Base-by-base conservation (phyloP, 768 basidiomycete genomes). In the Mycena haematopus region DNA sequence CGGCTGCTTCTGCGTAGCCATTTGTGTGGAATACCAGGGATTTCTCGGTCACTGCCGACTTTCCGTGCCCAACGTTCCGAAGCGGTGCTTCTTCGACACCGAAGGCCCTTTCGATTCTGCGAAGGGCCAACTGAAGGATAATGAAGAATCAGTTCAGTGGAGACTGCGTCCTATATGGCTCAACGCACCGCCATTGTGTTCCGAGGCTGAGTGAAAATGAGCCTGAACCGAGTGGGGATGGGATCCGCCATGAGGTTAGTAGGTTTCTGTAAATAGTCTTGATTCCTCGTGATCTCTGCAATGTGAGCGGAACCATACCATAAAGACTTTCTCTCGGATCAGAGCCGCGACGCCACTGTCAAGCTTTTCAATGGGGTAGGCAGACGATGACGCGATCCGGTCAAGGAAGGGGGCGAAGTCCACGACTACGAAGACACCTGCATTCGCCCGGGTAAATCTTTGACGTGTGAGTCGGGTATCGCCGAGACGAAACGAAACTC, bases 371-470 rank as follows among this genome's bases (percentile, higher is more conserved):
- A 57, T 50, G 3, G 62, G 40, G 40, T 11, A 44, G 1, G 50
- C 58, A 31, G 11, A 17, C 0, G 52, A 9, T 4, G 21, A 54
- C 0, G 59, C 15, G 31, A 68, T 58, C 14, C 67, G 67, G 5
- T 36, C 54, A 8, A 68, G 53, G 52, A 62, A 68, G 11, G 67
- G 67, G 4, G 60, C 67, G 33, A 68, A 65, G 24, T 68, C 51
- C 2, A 68, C 63, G 13, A 68, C 60, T 22, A 63, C 60, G 46
- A 49, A 68, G 1, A 68, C 67, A 2, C 22, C 67, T 22, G 67
- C 63, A 45, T 65, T 65, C 0, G 67, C 63, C 35, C 64, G 63
- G 6, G 61, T 63, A 50, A 68, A 68, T 35, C 66, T 68, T 42
- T n/a, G 0, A n/a, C 6, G 40, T 14, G n/a, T 42, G 6, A 42